phyloP scores from a whole-genome alignment of 2,329 filamentous ascomycete species.

The Aureobasidium sp. region DNA sequence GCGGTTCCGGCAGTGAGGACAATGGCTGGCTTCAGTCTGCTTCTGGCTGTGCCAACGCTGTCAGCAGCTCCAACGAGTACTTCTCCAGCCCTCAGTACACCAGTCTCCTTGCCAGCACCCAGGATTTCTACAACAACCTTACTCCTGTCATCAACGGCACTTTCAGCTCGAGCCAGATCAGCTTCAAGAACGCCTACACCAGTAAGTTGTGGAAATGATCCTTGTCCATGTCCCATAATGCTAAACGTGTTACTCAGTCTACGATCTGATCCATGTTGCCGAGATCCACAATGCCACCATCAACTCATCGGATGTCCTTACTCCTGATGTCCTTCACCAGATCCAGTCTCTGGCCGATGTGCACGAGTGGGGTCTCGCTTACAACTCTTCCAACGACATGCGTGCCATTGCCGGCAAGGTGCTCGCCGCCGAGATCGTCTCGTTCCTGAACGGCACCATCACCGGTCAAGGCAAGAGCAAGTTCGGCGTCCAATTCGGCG shows the following conservation, averaged over 20 bases:
- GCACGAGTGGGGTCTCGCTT: slow-evolving; percentile 78
- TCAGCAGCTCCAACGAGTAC: slow-evolving; percentile 53
- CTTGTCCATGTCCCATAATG: no score
- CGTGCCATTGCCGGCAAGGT: slow-evolving; percentile 43
- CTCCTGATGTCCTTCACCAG: slow-evolving; percentile 51
- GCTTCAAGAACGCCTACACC: slow-evolving; percentile 57
- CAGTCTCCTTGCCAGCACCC: slow-evolving; percentile 41
- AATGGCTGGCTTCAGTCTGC: slow-evolving; percentile 53
- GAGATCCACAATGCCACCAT: slow-evolving; percentile 58
- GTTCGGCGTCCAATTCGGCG: slow-evolving; percentile 52
- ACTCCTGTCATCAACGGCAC: slow-evolving; percentile 47
- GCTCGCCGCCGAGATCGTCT: slow-evolving; percentile 41
- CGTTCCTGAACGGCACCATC: slow-evolving; percentile 40
- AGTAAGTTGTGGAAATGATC: slow-evolving; percentile 41
- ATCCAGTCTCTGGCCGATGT: slow-evolving; percentile 67
- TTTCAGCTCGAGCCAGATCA: slow-evolving; percentile 43
- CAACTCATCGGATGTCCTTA: slow-evolving; percentile 51
- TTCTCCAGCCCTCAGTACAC: slow-evolving; percentile 47
- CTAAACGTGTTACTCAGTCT: slow-evolving; percentile 35
- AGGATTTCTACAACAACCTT: slow-evolving; percentile 48
- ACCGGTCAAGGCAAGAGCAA: slow-evolving; percentile 32
- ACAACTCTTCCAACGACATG: slow-evolving; percentile 53
- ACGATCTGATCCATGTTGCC: slow-evolving; percentile 57
- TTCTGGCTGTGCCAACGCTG: slow-evolving; percentile 49
- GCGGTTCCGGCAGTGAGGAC: slow-evolving; percentile 39